A percentile compares a stretch with the other conserved stretches of the same genome.
Evolutionary conservation across 2,329 filamentous ascomycete species (phyloP).

Genomic region (Venturia oleaginea): DNA sequence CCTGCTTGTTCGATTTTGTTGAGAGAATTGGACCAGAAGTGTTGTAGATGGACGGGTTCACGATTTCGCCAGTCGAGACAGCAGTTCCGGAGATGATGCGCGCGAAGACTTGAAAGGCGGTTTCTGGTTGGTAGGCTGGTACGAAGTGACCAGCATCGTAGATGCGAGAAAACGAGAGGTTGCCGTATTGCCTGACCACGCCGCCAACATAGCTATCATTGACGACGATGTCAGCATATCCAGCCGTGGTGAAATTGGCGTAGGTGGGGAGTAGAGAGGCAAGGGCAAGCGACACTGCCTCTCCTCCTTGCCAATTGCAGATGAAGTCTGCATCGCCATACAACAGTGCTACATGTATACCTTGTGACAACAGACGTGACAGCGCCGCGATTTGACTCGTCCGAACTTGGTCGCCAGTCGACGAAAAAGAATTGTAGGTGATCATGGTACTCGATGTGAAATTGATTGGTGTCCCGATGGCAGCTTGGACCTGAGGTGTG

Average conservation of each 20-base stretch:
- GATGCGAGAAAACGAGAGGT: conserved; percentile 45
- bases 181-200: conserved; percentile 66
- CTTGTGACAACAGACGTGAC: conserved; percentile 32
- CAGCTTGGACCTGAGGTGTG: conserved; percentile 34
- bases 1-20: conserved; percentile 43
- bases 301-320: conserved; percentile 62
- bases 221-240: conserved; percentile 63
- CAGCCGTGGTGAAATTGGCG: conserved; percentile 52
- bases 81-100: conserved; percentile 43
- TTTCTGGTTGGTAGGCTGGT: conserved; percentile 40
- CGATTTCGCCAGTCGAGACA: conserved; percentile 38
- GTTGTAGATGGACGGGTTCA: conserved; percentile 44
- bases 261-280: conserved; percentile 40
- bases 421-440: conserved; percentile 32
- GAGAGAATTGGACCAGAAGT: conserved; percentile 51
- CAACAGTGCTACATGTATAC: conserved; percentile 54
- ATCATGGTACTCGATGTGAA: conserved; percentile 35
- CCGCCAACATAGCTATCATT: conserved; percentile 62
- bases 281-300: conserved; percentile 56
- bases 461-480: conserved; percentile 43
- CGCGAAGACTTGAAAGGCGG: conserved; percentile 44
- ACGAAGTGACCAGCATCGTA: conserved; percentile 46
- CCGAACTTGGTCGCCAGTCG: conserved; percentile 36
- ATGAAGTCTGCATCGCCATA: conserved; percentile 55
- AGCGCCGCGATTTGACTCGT: conserved; percentile 32